Conservation (phyloP, 495 filamentous ascomycete species). For the Xylaria cubensis region DNA sequence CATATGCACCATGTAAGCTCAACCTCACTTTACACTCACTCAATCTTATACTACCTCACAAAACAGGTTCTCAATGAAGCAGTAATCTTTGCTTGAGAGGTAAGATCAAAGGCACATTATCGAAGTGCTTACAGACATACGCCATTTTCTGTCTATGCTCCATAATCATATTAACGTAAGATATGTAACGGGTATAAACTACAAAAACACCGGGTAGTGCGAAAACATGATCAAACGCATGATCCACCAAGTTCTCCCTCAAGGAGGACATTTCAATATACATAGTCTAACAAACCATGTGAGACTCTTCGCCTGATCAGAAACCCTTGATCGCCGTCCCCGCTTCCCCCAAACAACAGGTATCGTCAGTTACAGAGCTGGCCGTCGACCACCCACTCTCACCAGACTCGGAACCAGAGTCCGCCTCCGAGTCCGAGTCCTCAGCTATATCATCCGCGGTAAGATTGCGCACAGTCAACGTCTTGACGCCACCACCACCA, state of each 20-base stretch:
- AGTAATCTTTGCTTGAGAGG: background rate
- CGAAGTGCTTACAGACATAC: background rate
- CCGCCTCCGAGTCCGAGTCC: conserved; percentile 11
- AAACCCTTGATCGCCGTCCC: background rate
- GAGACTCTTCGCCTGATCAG: background rate
- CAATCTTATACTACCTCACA: too few species aligned
- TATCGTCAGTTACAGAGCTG: conserved; percentile 10
- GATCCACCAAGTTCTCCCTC: background rate
- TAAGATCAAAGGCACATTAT: background rate
- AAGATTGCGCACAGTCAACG: conserved; percentile 27
- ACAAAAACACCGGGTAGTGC: background rate
- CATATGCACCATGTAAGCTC: background rate
- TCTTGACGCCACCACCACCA: conserved; percentile 17
- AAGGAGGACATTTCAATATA: background rate
- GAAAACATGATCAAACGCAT: background rate
- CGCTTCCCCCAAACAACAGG: background rate
- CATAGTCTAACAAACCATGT: background rate
- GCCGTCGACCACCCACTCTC: conserved; percentile 16
- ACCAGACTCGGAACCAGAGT: conserved; percentile 9
- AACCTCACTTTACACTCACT: background rate
- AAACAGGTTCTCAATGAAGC: background rate
- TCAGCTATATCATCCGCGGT: conserved; percentile 15
- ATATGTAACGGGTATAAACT: background rate
- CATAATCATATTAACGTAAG: background rate
- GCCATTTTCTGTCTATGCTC: background rate